phyloP scores from a whole-genome alignment of 2,329 filamentous ascomycete genomes.

The Xylariaceae sp. region DNA sequence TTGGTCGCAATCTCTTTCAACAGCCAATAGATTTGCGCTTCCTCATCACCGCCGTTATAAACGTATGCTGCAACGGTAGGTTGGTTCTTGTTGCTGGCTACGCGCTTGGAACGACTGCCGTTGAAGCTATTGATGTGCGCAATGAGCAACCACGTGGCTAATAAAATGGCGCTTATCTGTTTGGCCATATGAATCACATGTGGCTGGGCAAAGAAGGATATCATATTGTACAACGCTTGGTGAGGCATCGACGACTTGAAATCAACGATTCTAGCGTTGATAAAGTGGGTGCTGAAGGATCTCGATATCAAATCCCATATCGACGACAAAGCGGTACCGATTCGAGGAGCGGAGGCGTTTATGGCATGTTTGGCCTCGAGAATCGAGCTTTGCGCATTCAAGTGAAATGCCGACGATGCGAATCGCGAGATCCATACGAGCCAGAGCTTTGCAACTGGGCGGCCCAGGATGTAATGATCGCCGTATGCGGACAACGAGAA shows the following conservation, averaged over 20 bases:
- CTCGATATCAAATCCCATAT: not conserved
- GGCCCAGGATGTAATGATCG: not conserved
- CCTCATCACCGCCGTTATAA: not conserved
- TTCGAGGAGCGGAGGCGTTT: not conserved
- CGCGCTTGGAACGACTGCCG: not conserved
- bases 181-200: not conserved
- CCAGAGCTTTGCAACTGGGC: not conserved
- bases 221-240: not conserved
- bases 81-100: not conserved
- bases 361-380: not conserved
- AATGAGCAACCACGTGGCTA: not conserved
- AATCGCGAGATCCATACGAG: not conserved
- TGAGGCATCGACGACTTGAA: not conserved
- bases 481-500: not conserved
- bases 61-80: not conserved
- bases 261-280: not conserved
- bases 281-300: not conserved
- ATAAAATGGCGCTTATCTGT: not conserved
- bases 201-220: not conserved
- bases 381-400: not conserved
- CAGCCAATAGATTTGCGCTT: not conserved
- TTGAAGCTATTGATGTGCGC: not conserved
- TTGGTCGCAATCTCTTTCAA: not conserved
- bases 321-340: not conserved
- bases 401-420: not conserved